Base-by-base conservation (phyloP, 208 protist species). In the Novymonas esmeraldas region DNA sequence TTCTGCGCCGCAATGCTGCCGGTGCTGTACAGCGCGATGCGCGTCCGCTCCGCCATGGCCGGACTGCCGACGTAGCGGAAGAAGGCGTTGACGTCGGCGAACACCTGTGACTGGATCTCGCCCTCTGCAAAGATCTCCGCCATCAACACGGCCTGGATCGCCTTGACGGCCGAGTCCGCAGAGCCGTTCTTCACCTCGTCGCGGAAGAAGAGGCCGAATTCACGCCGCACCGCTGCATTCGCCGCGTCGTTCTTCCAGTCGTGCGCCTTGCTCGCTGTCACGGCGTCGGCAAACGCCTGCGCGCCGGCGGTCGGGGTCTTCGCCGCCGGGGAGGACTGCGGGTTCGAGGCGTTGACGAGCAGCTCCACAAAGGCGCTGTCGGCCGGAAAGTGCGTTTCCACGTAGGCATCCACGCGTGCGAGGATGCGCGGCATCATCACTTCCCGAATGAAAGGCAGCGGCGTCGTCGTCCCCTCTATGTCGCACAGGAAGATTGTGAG, bases 381-480 rank as follows among this genome's bases (percentile, higher is more conserved):
- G 3, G 7, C 16, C 5, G 86, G 86, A 44, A 82, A 89, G 64
- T 77, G 56, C 18, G 61, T 41, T 3, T 64, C 16, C 31, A 95
- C 42, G 66, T 82, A 93, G 24, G 34, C 33, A 11, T 57, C 58
- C 2, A 95, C 26, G 38, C 82, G 59, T 5, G 31, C 45, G 13
- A 56, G 29, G 5, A 78, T 61, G 22, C 82, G 70, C 6, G 84
- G 87, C 34, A 92, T 75, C 52, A 95, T 65, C 10, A 87, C 80
- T 11, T 75, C 42, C 54, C 64, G 52, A 45, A 96, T 78, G 75
- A 93, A 96, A 26, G 83, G 70, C 29, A 96, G 80, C 26, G 92
- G 79, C n/a, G 87, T 95, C 0, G 83, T 95, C 2, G 94, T 95
- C 18, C 92, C 92, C 51, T 95, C 89, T 34, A 95, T 87, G 71